Conservation (phyloP, 2,329 filamentous ascomycete genomes). For the Raffaelea arxii region DNA sequence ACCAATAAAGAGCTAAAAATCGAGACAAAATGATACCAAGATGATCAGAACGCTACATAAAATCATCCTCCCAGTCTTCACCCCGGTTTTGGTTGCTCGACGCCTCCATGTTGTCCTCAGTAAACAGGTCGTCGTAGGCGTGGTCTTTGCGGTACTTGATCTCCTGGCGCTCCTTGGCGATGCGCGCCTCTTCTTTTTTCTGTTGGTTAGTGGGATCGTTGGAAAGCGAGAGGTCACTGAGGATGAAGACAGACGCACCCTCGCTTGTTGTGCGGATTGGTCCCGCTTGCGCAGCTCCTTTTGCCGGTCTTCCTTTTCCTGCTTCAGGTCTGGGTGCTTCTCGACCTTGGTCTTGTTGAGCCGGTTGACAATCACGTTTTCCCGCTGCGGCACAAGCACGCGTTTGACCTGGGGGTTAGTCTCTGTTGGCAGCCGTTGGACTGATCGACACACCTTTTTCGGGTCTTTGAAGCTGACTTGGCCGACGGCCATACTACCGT, state of each 20-base stretch:
- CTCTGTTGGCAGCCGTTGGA: neutral
- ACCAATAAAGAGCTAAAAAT: neutral
- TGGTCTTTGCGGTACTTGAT: slow-evolving; percentile 96
- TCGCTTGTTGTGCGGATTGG: slow-evolving; percentile 47
- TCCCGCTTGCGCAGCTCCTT: slow-evolving; percentile 65
- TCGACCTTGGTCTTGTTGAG: slow-evolving; percentile 94
- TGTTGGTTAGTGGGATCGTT: too few species aligned
- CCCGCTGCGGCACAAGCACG: slow-evolving; percentile 67
- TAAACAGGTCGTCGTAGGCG: slow-evolving; percentile 88
- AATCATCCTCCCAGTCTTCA: slow-evolving; percentile 77
- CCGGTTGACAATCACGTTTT: slow-evolving; percentile 91
- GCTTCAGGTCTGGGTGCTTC: slow-evolving; percentile 71
- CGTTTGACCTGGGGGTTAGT: slow-evolving; percentile 72
- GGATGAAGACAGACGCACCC: slow-evolving; percentile 38
- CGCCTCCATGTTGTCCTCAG: slow-evolving; percentile 65
- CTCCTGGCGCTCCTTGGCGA: slow-evolving; percentile 74
- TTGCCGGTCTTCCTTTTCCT: slow-evolving; percentile 70
- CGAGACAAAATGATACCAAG: too few species aligned
- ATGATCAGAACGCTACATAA: too few species aligned
- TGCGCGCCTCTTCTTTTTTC: slow-evolving; percentile 66
- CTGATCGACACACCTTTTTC: slow-evolving; percentile 42
- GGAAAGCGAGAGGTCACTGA: slow-evolving; percentile 3
- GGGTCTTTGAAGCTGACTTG: slow-evolving; percentile 92
- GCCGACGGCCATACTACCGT: slow-evolving; percentile 88
- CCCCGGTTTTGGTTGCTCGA: slow-evolving; percentile 80